Percentiles rank a stretch among this genome's conserved stretches.
Evolutionary conservation across 2,329 filamentous ascomycete species (phyloP).

Genomic region (Pseudocercospora macadamiae): DNA sequence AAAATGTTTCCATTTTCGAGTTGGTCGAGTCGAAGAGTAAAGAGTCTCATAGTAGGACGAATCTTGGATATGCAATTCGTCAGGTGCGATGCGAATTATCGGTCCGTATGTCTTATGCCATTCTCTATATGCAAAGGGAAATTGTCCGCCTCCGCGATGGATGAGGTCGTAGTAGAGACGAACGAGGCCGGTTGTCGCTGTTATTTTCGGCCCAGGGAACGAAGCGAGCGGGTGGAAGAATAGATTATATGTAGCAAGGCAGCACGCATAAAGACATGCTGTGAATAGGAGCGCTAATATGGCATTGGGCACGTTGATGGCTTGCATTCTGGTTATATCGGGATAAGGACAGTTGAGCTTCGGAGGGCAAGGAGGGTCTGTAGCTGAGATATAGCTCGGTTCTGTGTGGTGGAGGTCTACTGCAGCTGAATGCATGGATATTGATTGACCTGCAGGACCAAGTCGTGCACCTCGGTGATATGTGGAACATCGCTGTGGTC

Average conservation of each 20-base stretch:
- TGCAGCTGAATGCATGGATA: not conserved
- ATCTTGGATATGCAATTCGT: conserved; percentile 12
- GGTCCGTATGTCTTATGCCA: conserved; percentile 12
- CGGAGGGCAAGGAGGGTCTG: not conserved
- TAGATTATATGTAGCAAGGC: conserved; percentile 32
- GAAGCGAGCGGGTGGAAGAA: conserved; percentile 40
- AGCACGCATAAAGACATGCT: not conserved
- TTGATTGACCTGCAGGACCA: not conserved
- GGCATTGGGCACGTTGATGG: not conserved
- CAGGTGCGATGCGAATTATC: conserved; percentile 14
- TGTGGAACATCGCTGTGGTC: too few species aligned
- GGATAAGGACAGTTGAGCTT: not conserved
- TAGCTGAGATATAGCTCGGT: not conserved
- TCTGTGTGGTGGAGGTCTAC: not conserved
- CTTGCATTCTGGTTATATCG: not conserved
- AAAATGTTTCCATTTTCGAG: conserved; percentile 1
- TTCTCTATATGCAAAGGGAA: not conserved
- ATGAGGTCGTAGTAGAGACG: conserved; percentile 18
- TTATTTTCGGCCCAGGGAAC: conserved; percentile 40
- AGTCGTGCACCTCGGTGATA: not conserved
- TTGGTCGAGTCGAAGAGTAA: conserved; percentile 4
- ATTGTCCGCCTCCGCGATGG: conserved; percentile 9
- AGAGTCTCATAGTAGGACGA: conserved; percentile 13
- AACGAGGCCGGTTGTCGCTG: conserved; percentile 34
- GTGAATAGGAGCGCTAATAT: not conserved